Evolutionary conservation across 352 stramenopile genomes (phyloP), one percentile per base, ranked within the genome.

Genomic region (Globisporangium megalacanthum): DNA sequence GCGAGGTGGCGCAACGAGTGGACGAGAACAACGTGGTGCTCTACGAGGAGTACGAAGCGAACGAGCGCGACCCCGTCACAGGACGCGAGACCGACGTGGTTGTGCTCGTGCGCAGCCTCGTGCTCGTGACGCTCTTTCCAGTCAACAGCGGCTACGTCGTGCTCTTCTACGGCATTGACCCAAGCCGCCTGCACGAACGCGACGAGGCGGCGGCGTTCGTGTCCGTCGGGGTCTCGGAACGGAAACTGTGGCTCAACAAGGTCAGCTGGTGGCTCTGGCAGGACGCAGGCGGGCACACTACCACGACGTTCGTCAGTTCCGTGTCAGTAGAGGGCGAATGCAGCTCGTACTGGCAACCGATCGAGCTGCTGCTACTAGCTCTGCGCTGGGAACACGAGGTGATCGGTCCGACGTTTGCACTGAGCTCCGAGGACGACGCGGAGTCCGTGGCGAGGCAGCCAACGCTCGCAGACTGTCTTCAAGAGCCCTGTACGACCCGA

Each of bases 111-210:
- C 60, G 68, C 64, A 49, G 67, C 3, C 61, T 79, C 33, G 10
- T 79, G 17, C 54, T 82, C 15, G 62, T 66, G 36, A 75, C 72
- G 19, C 70, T 71, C 13, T 73, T 82, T 25, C 41, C 70, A 42
- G 68, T 69, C 37, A 52, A 64, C n/a, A 45, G 68, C 20, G 70
- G 70, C 17, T 69, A 60, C 44, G 60, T 75, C 54, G 67, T 68
- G 31, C 64, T 82, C 31, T 79, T 75, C 60, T 68, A 68, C 9
- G 62, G 65, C 3, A 52, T 82, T 25, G 65, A 78, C 42, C 60
- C 54, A 13, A 48, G 33, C 9, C 54, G 55, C 2, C 61, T 76
- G 25, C 52, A 57, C 5, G 65, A 60, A n/a, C 53, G 52, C 17
- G 60, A 56, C 47, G 57, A 73, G 52, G 54, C 33, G 9, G 57